Evolutionary conservation across 768 basidiomycete species (phyloP), one percentile per base, ranked within the genome.

Genomic region (Suillus brevipes): DNA sequence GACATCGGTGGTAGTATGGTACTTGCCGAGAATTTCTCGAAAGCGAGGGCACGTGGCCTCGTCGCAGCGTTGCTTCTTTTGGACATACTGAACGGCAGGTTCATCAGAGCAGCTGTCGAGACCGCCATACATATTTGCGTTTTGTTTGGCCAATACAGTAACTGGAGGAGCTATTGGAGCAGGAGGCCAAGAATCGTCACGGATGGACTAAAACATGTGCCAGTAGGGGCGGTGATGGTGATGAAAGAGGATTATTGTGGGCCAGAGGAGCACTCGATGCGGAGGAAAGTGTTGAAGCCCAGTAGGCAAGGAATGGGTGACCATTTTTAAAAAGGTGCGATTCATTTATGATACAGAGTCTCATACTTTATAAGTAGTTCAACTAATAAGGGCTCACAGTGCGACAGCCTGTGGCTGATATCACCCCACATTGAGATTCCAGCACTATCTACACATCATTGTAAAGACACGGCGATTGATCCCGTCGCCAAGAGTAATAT

Each of bases 231-330:
- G 0, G 89, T 92, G 40, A 93, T 91, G 1, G 89, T 92, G 71
- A 93, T 91, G 69, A 83, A 81, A 38, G 85, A 83, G 38, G 83
- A 78, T 63, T 89, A 85, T n/a, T 84, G 80, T 20, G 84, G 78
- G 70, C 91, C 88, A 38, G 79, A 79, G 16, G 84, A 84, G 69
- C 88, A 90, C 69, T 97, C 94, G 75, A 99, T 98, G 57, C 92
- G 89, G 13, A 99, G 85, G 78, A 99, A 99, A 0, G 95, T 97
- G 79, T 98, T 99, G 84, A 99, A 99, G 10, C 96, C n/a, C n/a
- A n/a, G n/a, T 97, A 94, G 55, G 99, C 97, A 66, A 99, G 90
- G 6, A 81, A 74, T 0, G 94, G 93, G 71, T 97, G 94, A 2
- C 93, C 94, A 62, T 4, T 31, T 31, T 89, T 87, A 80, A 99